Base-by-base conservation (phyloP, 331 rosid species). In the Prunus yedoensis region DNA sequence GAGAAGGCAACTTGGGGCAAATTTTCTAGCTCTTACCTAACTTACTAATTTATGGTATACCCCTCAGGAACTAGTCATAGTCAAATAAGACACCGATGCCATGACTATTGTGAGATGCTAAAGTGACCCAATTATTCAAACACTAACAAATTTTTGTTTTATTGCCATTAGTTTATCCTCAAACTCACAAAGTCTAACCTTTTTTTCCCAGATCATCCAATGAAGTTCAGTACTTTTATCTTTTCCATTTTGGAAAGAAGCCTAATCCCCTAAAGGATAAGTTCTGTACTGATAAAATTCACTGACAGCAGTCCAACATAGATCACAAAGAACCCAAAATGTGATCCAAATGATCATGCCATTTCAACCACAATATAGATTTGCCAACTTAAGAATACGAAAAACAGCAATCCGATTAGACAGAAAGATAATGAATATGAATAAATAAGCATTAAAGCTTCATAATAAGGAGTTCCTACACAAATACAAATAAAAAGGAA, bases 391-490 rank as follows among this genome's bases (percentile, higher is more conserved):
- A 66, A 54, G 18, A 54, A 41, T 23, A 66, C 57, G 30, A 53
- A 5, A 5, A 76, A 53, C 21, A 56, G 23, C 38, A 43, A 73
- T 59, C n/a, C 47, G 20, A 60, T 60, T 46, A 15, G 23, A 72
- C 47, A 46, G 52, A 11, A 5, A 45, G 35, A 77, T 53, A 73
- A 71, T 56, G 49, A 70, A 70, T 10, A 16, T 77, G 85, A 78
- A 86, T 54, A 68, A 68, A 81, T 63, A 76, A 9, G 62, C 30
- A 81, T 52, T 74, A 66, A 77, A 56, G 59, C 76, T 46, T 63
- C 25, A 20, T 70, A 70, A 49, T 60, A 20, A 30, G 41, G 28
- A 75, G 52, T 60, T 76, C 82, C 85, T 84, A 83, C 73, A 83
- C 59, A 9, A 74, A 47, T 77, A 80, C 57, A 45, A 35, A 70